Evolutionary conservation across 345 rosid genomes (phyloP).

Genomic region (Schrenkiella parvula): DNA sequence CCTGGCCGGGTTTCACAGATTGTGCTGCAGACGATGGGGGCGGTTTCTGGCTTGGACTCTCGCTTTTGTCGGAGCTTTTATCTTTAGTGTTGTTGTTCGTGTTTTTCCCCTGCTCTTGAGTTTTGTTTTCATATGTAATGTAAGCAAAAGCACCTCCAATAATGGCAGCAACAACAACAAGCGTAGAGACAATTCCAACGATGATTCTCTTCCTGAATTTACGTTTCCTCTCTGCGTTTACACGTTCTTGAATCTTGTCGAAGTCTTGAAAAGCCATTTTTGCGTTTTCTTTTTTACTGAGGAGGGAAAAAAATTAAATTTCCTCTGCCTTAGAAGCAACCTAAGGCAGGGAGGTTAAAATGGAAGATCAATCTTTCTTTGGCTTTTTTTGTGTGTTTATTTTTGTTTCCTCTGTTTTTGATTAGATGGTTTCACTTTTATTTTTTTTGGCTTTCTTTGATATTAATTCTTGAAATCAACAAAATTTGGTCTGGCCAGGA

Average conservation of each 20-base stretch:
- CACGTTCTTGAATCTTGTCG: conserved; percentile 62
- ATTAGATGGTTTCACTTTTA: conserved; percentile 11
- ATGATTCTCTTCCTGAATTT: conserved; percentile 45
- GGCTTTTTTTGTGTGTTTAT: not conserved
- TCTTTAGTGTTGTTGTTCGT: conserved; percentile 14
- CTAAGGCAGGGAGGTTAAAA: conserved; percentile 49
- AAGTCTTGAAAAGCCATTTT: conserved; percentile 89
- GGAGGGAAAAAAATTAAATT: not conserved
- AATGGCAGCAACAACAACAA: conserved; percentile 40
- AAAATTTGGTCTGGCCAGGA: conserved; percentile 48
- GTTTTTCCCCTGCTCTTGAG: conserved; percentile 15
- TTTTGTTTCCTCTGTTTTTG: conserved; percentile 1
- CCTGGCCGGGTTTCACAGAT: conserved; percentile 12
- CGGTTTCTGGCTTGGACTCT: conserved; percentile 12
- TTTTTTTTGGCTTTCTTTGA: not conserved
- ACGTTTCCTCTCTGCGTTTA: conserved; percentile 51
- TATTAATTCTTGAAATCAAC: not conserved
- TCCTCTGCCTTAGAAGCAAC: conserved; percentile 53
- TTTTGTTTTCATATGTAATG: conserved; percentile 26
- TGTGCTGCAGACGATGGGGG: conserved; percentile 18
- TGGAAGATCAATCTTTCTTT: conserved; percentile 5
- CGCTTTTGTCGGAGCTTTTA: not conserved
- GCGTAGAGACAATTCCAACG: conserved; percentile 33
- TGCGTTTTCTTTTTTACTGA: conserved; percentile 6
- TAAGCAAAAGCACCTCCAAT: conserved; percentile 39